These are phyloP conservation scores for Sutorius australiensis DNA, from an alignment of 768 basidiomycete species.

Conservation along the genomic window DNA sequence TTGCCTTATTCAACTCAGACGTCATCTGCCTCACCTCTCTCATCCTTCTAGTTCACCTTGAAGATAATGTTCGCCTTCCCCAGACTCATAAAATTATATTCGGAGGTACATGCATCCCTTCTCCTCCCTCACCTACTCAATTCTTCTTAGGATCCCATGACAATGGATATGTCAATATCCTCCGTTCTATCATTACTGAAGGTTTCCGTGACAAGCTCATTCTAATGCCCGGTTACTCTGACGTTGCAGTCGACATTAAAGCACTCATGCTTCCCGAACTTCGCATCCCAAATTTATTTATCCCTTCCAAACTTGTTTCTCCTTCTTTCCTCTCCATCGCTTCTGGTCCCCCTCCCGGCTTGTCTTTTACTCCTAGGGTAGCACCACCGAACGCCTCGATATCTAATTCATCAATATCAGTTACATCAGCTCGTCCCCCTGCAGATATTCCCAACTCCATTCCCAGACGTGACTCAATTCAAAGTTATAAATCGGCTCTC, in stretches of 20 bases:
- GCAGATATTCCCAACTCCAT: constrained; percentile 13
- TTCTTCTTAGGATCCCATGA: constrained; percentile 58
- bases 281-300: constrained; percentile 55
- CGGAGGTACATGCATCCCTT: constrained; percentile 43
- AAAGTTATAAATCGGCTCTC: constrained; percentile 43
- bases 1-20: neutral
- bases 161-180: constrained; percentile 62
- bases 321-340: constrained; percentile 26
- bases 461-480: constrained; percentile 24
- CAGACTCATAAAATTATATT: constrained; percentile 67
- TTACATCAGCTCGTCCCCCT: neutral
- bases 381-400: constrained; percentile 4
- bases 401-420: constrained; percentile 14
- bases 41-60: constrained; percentile 35
- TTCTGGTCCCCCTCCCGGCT: constrained; percentile 25
- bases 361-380: constrained; percentile 16
- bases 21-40: constrained; percentile 5
- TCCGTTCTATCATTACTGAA: constrained; percentile 61
- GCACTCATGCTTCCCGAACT: constrained; percentile 54
- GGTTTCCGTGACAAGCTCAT: constrained; percentile 63
- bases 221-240: constrained; percentile 58
- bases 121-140: neutral
- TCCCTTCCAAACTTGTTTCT: constrained; percentile 48
- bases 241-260: constrained; percentile 56
- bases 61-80: constrained; percentile 45